Evolutionary conservation across 768 basidiomycete genomes (phyloP).

Genomic region (Trametes elegans): DNA sequence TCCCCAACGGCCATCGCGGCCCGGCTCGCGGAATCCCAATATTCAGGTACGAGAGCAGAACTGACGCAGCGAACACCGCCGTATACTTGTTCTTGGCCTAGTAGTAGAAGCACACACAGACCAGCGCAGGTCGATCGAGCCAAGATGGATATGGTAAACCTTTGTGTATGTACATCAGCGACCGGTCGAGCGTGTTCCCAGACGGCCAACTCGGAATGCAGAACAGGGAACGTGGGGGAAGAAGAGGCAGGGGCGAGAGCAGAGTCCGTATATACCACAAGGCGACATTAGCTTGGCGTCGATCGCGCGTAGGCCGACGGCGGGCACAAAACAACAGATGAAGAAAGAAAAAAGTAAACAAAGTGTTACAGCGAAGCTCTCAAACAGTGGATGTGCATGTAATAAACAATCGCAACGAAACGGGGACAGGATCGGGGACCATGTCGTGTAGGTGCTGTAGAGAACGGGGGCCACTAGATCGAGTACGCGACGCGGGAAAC

Average conservation of each 20-base stretch:
- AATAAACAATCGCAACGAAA: neutral
- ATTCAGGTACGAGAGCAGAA: neutral
- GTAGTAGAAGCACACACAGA: neutral
- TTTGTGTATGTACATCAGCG: neutral
- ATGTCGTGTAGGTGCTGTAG: too few relatives aligned
- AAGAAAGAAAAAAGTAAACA: neutral
- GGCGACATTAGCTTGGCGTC: constrained; percentile 4
- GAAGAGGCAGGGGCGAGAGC: neutral
- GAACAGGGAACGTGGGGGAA: too few relatives aligned
- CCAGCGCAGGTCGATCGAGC: neutral
- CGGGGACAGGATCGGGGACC: too few relatives aligned
- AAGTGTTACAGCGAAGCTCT: constrained; percentile 3
- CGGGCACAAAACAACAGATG: neutral
- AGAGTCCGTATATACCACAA: constrained; percentile 11
- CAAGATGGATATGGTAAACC: neutral
- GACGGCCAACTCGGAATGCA: neutral
- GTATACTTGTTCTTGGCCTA: neutral
- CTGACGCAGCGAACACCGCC: neutral
- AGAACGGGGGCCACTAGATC: too few relatives aligned
- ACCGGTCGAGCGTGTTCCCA: neutral
- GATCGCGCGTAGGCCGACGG: too few relatives aligned
- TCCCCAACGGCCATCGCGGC: neutral
- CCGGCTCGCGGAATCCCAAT: neutral
- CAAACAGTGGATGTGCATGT: constrained; percentile 6
- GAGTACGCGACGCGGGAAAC: neutral